Evolutionary conservation across 176 grass and related monocot genomes (phyloP), one percentile per base, ranked within the genome.

Genomic region (Rhynchospora tenuis): DNA sequence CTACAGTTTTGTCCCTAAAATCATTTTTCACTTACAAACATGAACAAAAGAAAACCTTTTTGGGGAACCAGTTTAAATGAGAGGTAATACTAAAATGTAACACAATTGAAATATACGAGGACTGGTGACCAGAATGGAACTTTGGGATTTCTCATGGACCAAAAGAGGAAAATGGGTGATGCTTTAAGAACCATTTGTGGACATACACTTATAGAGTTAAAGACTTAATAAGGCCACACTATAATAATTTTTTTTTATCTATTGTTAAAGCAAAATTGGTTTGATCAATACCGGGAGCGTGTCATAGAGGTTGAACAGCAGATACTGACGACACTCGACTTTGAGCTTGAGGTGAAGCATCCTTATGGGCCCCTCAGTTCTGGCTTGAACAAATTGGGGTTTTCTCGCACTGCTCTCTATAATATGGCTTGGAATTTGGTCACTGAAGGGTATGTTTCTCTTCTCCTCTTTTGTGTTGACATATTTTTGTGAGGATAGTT

Each of bases 251-350:
- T 24, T 84, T 57, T 59, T 86, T 29, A 84, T 56, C 60, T 83
- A 6, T 85, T 84, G 87, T n/a, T 91, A 83, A 61, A 90, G 86
- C 88, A 86, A 75, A 88, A 92, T 73, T 97, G 94, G 90, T 97
- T 97, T 94, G 83, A 97, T 65, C 90, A 88, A 23, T 97, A 97
- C 51, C 83, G 91, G 68, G 94, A 97, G 79, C 85, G 83, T 52
- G 88, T 94, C 51, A 94, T 84, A 90, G 84, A 90, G 20, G 59
- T 77, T 2, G 94, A 97, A 89, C 90, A 97, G 84, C 88, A 88
- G 94, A 94, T 97, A 90, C 74, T 97, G 70, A 97, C 86, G 78
- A 97, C 91, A 28, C 90, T 97, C 59, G 90, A 94, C 91, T 97
- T 97, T 24, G 94, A 97, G 78, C 86, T 97, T 75, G 91, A 97